Base-by-base conservation (phyloP, 2,329 filamentous ascomycete genomes). In the Fusarium sp. region DNA sequence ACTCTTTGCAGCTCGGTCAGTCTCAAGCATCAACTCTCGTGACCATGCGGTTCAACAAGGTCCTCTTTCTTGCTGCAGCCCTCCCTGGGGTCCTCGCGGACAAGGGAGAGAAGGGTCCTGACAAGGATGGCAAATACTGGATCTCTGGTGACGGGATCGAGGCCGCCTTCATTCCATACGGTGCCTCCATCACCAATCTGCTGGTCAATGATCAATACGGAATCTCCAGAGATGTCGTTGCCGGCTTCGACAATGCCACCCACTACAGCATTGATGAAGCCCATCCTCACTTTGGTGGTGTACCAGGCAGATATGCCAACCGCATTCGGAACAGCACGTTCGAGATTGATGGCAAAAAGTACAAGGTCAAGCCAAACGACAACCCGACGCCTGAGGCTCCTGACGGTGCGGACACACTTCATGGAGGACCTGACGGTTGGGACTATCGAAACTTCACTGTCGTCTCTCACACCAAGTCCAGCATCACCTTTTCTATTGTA, bases 401-500 rank as follows among this genome's bases (percentile, higher is more conserved):
- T 0, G 75, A 86, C 0, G 90, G 90, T 8, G 82, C 88, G 17
- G 84, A 93, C 82, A 93, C 91, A 7, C 85, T 94, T 42, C 92
- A 94, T 79, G 92, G 92, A 59, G 92, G 92, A 9, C 86, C 89
- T 1, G 85, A 93, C 75, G 92, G 92, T 53, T 94, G 93, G 92
- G 93, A 95, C 80, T 94, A 88, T 83, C 88, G 92, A 73, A 94
- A 95, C 83, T 96, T 93, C 81, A 93, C 91, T 31, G 90, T 95
- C 24, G 89, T 91, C n/a, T 85, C 92, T 4, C 88, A 94, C 82
- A 91, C 89, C 12, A 81, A 85, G 55, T 85, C 86, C 79, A 92
- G 89, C 79, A 93, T 96, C 80, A 94, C 92, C 46, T 96, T 95
- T 81, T 90, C 89, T 67, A 87, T 96, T 53, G 88, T 92, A 62